phyloP scores from a whole-genome alignment of 768 basidiomycete genomes.

The Chalciporus chontae region DNA sequence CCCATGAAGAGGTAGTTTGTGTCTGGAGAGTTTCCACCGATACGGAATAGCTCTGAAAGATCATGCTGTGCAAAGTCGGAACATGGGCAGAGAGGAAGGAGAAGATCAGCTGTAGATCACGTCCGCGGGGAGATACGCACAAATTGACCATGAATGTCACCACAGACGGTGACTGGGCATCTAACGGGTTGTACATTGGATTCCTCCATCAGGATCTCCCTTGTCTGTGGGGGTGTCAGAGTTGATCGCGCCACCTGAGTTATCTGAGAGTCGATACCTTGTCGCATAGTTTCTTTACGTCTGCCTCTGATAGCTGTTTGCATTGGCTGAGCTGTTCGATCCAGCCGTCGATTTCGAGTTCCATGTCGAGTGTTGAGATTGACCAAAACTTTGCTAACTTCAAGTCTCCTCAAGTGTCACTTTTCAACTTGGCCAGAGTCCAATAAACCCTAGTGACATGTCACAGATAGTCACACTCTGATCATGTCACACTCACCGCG shows the following conservation, averaged over 20 bases:
- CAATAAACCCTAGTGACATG: constrained; percentile 23
- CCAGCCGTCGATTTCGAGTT: constrained; percentile 90
- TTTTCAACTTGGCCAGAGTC: background rate
- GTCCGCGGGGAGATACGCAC: constrained; percentile 55
- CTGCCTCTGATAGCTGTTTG: constrained; percentile 92
- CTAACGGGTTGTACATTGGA: constrained; percentile 98
- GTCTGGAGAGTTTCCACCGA: constrained; percentile 97
- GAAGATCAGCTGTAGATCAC: constrained; percentile 26
- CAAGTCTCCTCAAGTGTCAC: too few species aligned
- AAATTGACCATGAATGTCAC: constrained; percentile 99
- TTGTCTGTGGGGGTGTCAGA: constrained; percentile 56
- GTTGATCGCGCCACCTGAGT: constrained; percentile 8
- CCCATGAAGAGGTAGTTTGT: constrained; percentile 99
- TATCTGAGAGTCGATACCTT: constrained; percentile 57
- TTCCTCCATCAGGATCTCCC: constrained; percentile 98
- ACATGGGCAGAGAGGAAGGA: constrained; percentile 8
- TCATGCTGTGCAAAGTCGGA: constrained; percentile 70
- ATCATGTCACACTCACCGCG: constrained; percentile 27
- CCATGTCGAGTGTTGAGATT: constrained; percentile 32
- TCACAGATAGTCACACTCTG: constrained; percentile 24
- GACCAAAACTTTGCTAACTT: background rate
- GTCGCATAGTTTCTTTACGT: constrained; percentile 98
- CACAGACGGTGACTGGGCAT: constrained; percentile 99
- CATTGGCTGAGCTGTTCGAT: constrained; percentile 95
- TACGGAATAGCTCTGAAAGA: constrained; percentile 96